Evolutionary conservation across 306 rosid species (phyloP), one percentile per base, ranked within the genome.

Genomic region (Trichosanthes cucumerina): DNA sequence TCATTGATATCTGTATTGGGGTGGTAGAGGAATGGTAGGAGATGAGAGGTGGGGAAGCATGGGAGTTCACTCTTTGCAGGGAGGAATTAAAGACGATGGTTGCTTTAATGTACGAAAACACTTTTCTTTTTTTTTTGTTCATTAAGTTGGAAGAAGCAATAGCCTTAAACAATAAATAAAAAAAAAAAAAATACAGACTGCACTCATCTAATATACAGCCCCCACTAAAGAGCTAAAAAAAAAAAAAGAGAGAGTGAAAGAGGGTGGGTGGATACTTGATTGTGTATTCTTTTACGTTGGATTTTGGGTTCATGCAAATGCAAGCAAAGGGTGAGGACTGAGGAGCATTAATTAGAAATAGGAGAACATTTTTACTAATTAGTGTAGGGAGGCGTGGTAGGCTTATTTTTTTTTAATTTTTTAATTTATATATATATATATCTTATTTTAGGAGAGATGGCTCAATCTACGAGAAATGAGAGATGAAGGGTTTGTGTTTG

Each of bases 91-190:
- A 23, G 76, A 71, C 54, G n/a, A 49, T 11, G 1, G 58, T 24
- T 70, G 76, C 76, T 70, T 70, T 70, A 44, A 23, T 14, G 76
- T 71, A 71, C 76, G 23, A 71, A 71, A 71, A 46, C 43, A 14
- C 14, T 15, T n/a, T 13, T 66, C 7, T n/a, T 4, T 38, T 21
- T 10, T 19, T 11, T 19, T 19, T 36, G 43, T 7, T 43, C 76
- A 44, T 44, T 70, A 70, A 70, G 56, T 70, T 44, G 76, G 76
- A 70, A 47, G 21, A 71, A 71, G 38, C 76, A 63, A 63, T 63
- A 58, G n/a, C 34, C 57, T 28, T 28, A 28, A 28, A 28, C 33
- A 28, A 28, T 28, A 28, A 28, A 2, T 28, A 28, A n/a, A n/a
- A n/a, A n/a, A n/a, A n/a, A n/a, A n/a, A n/a, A n/a, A n/a, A n/a